These are phyloP conservation scores for Bipolaris zeicola DNA, from an alignment of 2,329 filamentous ascomycete genomes.

Conservation along the genomic window DNA sequence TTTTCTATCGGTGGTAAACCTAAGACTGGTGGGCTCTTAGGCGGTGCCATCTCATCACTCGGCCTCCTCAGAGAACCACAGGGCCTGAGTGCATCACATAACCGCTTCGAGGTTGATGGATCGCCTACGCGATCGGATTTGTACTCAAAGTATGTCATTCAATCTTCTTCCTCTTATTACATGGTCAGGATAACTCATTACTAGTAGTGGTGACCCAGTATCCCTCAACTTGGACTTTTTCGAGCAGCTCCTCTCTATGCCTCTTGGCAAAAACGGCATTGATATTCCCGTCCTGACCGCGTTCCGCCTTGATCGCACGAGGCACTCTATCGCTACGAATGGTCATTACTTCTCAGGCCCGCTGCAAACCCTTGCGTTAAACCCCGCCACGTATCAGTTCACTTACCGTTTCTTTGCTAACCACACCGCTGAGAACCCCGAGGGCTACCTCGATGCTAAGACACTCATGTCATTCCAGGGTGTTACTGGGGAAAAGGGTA, in stretches of 20 bases:
- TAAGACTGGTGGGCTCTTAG: slow-evolving; percentile 19
- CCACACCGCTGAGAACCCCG: slow-evolving; percentile 26
- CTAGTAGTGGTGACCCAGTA: slow-evolving; percentile 3
- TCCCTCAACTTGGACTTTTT: slow-evolving; percentile 7
- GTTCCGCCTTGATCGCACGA: slow-evolving; percentile 25
- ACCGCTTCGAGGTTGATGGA: slow-evolving; percentile 27
- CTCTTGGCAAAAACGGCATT: slow-evolving; percentile 4
- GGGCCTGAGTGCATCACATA: slow-evolving; percentile 24
- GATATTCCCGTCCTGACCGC: slow-evolving; percentile 7
- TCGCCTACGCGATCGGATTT: slow-evolving; percentile 20
- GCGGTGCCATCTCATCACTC: slow-evolving; percentile 22
- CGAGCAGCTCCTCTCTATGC: slow-evolving; percentile 9
- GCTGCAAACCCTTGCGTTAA: slow-evolving; percentile 24
- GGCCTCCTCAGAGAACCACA: slow-evolving; percentile 20
- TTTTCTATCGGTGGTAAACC: slow-evolving; percentile 23
- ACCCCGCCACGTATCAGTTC: slow-evolving; percentile 15
- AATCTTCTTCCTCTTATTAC: not conserved
- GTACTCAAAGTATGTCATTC: slow-evolving; percentile 7
- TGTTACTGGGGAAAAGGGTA: slow-evolving; percentile 25
- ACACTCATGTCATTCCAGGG: slow-evolving; percentile 27
- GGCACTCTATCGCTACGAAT: slow-evolving; percentile 24
- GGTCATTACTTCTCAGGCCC: slow-evolving; percentile 23
- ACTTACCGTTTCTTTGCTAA: slow-evolving; percentile 27
- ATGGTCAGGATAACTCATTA: not conserved
- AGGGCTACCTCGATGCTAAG: slow-evolving; percentile 24